phyloP scores from a whole-genome alignment of 148 eudicot species.

The Chenopodium suecicum region DNA sequence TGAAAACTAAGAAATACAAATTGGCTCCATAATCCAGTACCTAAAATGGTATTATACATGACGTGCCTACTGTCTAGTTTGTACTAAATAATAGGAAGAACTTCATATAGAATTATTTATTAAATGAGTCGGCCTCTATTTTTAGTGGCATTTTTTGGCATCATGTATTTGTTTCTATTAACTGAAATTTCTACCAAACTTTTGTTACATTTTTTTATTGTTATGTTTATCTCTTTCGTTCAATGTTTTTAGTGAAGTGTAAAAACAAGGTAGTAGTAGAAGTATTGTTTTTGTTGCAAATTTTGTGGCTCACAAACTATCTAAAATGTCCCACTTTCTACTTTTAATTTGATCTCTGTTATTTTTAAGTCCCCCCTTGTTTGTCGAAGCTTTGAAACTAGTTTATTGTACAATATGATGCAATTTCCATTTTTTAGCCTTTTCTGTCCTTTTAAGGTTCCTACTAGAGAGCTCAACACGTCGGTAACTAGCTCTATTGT shows the following conservation, averaged over 20 bases:
- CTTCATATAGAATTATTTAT: not conserved
- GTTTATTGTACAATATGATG: not conserved
- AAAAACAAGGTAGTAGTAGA: not conserved
- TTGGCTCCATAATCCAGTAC: not conserved
- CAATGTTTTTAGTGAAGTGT: not conserved
- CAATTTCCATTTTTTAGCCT: no score
- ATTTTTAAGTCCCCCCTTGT: not conserved
- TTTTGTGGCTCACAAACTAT: slow-evolving; percentile 24
- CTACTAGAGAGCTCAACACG: no score
- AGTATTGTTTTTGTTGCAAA: slow-evolving; percentile 12
- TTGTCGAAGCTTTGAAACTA: not conserved
- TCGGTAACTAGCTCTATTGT: no score
- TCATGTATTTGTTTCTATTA: slow-evolving; percentile 20
- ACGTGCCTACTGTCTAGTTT: not conserved
- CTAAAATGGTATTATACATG: not conserved
- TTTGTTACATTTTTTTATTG: no score
- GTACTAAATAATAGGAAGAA: not conserved
- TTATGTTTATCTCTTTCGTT: not conserved
- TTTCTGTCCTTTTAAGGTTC: no score
- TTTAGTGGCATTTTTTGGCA: slow-evolving; percentile 22
- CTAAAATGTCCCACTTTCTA: slow-evolving; percentile 26
- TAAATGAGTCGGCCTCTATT: not conserved
- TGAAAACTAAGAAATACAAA: no score
- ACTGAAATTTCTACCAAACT: slow-evolving; percentile 14
- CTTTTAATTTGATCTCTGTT: not conserved